Evolutionary conservation across 257 asterid genomes (phyloP), one percentile per base, ranked within the genome.

Genomic region (Mentha longifolia): DNA sequence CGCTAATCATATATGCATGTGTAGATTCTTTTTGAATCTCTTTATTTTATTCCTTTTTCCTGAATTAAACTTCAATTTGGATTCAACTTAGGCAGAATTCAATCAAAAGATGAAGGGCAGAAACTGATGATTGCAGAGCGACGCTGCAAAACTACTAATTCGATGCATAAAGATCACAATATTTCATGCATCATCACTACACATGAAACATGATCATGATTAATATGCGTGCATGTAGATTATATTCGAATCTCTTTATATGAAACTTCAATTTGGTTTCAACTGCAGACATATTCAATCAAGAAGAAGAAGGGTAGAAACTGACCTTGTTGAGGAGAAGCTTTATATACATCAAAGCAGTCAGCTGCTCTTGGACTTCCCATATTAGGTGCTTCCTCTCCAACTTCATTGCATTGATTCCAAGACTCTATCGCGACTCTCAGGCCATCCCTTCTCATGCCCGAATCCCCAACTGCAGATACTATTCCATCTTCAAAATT

Each of bases 391-490:
- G 86, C 83, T 80, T 92, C 96, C 79, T 92, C 89, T 60, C 96
- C 96, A 67, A 88, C 96, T 61, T 89, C 96, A 84, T 89, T 89
- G 75, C 96, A 92, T 31, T 92, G 98, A 63, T 92, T 92, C 92
- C 96, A 92, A n/a, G 95, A 71, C 83, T 92, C 98, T 55, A 92
- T 92, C 7, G 97, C 96, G 72, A 89, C 45, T 74, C 98, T 89
- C 19, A 89, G 52, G 4, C 84, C 81, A 41, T 92, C 96, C 72
- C 88, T 69, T 77, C 17, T 77, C 98, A 88, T 92, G 66, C 94
- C 92, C 3, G 98, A 74, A 79, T 92, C 96, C 0, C 98, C 97
- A 12, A 90, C 83, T 12, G 86, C 98, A 3, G 98, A 86, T 5
- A 80, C 71, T 43, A 80, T 81, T 63, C 74, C 82, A 28, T 47